Percentiles rank a stretch among this genome's conserved stretches.
Evolutionary conservation across 2,329 filamentous ascomycete genomes (phyloP).

Genomic region (Diaporthe vaccinii): DNA sequence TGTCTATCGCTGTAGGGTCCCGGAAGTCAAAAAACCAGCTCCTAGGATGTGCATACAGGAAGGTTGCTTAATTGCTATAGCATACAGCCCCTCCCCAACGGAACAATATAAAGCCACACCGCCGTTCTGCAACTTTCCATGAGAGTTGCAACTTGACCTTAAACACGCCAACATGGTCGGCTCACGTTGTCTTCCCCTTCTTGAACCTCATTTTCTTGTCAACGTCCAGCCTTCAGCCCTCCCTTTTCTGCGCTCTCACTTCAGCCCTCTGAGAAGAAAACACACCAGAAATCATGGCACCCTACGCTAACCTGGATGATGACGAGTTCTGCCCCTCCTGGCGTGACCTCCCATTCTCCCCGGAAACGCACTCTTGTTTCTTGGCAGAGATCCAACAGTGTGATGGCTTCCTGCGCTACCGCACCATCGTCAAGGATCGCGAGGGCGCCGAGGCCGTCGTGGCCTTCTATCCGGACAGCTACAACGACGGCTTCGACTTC

Average conservation of each 20-base stretch:
- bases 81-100: neutral
- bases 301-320: neutral
- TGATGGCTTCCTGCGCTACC: constrained; percentile 40
- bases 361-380: constrained; percentile 52
- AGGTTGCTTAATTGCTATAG: neutral
- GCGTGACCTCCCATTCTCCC: neutral
- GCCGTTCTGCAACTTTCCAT: neutral
- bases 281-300: neutral
- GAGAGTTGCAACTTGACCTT: neutral
- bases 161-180: neutral
- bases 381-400: constrained; percentile 54
- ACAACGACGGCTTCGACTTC: constrained; percentile 40
- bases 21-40: neutral
- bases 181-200: neutral
- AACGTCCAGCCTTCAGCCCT: neutral
- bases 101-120: neutral
- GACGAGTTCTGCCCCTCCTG: neutral
- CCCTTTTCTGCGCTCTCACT: neutral
- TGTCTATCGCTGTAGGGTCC: neutral
- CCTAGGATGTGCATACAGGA: neutral
- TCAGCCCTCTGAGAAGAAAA: neutral
- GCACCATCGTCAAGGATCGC: constrained; percentile 43
- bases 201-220: neutral
- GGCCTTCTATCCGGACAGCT: constrained; percentile 43
- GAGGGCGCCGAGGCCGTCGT: constrained; percentile 37